These are phyloP conservation scores for Trapa incisa DNA, from an alignment of 345 rosid species.

Conservation along the genomic window DNA sequence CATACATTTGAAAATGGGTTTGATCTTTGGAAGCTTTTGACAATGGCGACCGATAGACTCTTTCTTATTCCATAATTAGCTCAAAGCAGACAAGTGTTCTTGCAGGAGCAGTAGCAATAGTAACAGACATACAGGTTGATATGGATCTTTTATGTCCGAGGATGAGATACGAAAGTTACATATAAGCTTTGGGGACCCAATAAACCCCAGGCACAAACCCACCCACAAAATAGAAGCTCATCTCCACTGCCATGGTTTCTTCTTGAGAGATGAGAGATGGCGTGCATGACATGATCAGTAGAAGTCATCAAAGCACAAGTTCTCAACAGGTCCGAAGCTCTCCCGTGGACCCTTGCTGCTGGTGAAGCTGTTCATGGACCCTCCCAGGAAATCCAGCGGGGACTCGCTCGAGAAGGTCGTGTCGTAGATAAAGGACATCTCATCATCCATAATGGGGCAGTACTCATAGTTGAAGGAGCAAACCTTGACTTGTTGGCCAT, in stretches of 20 bases:
- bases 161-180: background rate
- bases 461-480: slow-evolving; percentile 23
- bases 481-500: slow-evolving; percentile 19
- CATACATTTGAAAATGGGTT: too few relatives aligned
- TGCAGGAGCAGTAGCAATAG: background rate
- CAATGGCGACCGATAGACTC: background rate
- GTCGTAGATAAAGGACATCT: slow-evolving; percentile 69
- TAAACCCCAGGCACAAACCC: background rate
- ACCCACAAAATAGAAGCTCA: background rate
- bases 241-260: background rate
- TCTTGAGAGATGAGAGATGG: too few relatives aligned
- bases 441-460: slow-evolving; percentile 35
- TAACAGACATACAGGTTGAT: background rate
- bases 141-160: background rate
- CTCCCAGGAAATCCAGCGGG: slow-evolving; percentile 79
- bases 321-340: slow-evolving; percentile 70
- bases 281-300: slow-evolving; percentile 13
- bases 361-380: slow-evolving; percentile 47
- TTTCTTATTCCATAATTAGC: background rate
- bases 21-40: too few relatives aligned
- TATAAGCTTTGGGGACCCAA: background rate
- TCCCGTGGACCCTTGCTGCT: slow-evolving; percentile 40
- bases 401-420: slow-evolving; percentile 58
- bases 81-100: background rate
- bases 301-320: slow-evolving; percentile 70